Conservation (phyloP, 2,329 filamentous ascomycete genomes). For the Cadophora malorum region DNA sequence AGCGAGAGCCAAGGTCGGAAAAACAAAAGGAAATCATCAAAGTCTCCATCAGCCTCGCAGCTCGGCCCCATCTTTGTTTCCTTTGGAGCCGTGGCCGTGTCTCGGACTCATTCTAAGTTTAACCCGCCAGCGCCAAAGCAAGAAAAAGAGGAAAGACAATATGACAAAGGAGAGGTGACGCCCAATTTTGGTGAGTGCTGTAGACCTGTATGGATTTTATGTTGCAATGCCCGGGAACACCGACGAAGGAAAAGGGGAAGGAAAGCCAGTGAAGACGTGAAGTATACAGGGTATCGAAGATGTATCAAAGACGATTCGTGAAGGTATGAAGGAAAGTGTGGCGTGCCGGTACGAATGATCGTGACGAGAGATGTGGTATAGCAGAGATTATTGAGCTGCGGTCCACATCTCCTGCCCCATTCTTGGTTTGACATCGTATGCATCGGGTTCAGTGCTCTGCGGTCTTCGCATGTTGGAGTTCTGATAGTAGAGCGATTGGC, state of each 20-base stretch:
- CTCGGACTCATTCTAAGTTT: conserved; percentile 28
- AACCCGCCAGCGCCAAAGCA: conserved; percentile 22
- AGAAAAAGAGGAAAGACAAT: conserved; percentile 19
- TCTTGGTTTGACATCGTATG: conserved; percentile 67
- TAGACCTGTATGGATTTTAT: conserved; percentile 29
- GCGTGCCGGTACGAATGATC: background rate
- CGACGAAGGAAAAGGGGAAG: conserved; percentile 25
- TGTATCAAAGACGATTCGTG: conserved; percentile 25
- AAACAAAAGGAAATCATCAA: conserved; percentile 14
- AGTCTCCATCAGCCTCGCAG: conserved; percentile 23
- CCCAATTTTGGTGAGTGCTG: conserved; percentile 30
- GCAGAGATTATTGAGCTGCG: conserved; percentile 50
- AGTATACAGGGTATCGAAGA: conserved; percentile 44
- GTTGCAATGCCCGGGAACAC: conserved; percentile 34
- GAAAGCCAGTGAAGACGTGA: conserved; percentile 27
- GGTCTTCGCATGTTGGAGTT: conserved; percentile 73
- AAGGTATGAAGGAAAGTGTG: conserved; percentile 25
- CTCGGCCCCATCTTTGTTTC: conserved; percentile 17
- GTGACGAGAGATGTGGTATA: background rate
- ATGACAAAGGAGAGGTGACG: conserved; percentile 24
- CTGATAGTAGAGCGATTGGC: conserved; percentile 75
- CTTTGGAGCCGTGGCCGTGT: conserved; percentile 12
- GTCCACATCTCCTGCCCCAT: conserved; percentile 59
- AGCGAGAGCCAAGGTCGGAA: conserved; percentile 8
- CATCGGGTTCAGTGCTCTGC: conserved; percentile 75